Evolutionary conservation across 441 rosid genomes (phyloP).

Genomic region (Biscutella laevigata): DNA sequence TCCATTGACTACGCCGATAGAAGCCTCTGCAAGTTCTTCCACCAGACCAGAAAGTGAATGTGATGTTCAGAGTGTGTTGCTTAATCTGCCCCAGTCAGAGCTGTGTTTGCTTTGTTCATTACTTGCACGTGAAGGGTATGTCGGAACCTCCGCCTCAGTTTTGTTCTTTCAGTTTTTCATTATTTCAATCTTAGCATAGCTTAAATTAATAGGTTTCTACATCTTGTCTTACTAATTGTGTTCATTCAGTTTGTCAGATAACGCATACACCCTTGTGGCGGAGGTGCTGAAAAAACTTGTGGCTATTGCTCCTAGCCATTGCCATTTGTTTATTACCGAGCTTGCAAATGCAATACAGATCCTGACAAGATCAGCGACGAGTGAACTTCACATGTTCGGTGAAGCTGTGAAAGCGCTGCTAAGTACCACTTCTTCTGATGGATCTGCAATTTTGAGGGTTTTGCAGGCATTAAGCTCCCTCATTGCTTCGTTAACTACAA

Average conservation of each 20-base stretch:
- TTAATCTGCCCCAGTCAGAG: conserved; percentile 73
- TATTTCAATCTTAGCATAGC: no score
- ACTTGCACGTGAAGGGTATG: conserved; percentile 96
- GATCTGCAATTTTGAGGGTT: conserved; percentile 89
- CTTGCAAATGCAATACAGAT: conserved; percentile 69
- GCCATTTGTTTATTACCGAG: conserved; percentile 75
- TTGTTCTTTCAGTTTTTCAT: not conserved
- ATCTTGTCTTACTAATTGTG: not conserved
- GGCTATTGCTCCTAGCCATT: conserved; percentile 68
- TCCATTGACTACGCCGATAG: no score
- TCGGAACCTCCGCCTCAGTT: no score
- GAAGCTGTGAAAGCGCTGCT: conserved; percentile 79
- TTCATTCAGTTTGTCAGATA: conserved; percentile 78
- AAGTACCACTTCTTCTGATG: conserved; percentile 71
- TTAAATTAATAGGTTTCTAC: not conserved
- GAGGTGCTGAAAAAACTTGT: conserved; percentile 93
- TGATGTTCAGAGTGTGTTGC: conserved; percentile 50
- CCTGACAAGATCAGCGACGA: conserved; percentile 72
- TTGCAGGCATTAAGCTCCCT: conserved; percentile 86
- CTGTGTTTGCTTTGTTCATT: conserved; percentile 85
- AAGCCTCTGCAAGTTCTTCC: conserved; percentile 40
- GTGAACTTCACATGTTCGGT: conserved; percentile 72
- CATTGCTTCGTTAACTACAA: conserved; percentile 44
- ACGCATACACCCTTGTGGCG: conserved; percentile 76
- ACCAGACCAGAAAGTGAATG: conserved; percentile 42